phyloP scores from a whole-genome alignment of 805 yeast species.

The Zygosaccharomyces pseudorouxii region DNA sequence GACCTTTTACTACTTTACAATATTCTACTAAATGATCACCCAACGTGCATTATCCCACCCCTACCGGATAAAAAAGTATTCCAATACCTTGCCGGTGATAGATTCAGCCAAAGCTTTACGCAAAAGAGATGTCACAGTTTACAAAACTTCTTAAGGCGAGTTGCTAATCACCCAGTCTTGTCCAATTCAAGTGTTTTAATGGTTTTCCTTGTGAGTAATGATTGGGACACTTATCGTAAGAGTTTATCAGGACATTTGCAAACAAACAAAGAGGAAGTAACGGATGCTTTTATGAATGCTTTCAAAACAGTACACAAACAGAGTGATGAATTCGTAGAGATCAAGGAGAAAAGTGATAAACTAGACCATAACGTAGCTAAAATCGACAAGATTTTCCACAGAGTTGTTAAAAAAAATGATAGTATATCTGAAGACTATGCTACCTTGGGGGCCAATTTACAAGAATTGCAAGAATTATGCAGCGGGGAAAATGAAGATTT shows the following conservation, averaged over 20 bases:
- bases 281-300: slow-evolving; percentile 92
- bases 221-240: slow-evolving; percentile 34
- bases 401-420: slow-evolving; percentile 65
- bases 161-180: slow-evolving; percentile 69
- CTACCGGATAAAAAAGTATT: slow-evolving; percentile 87
- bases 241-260: slow-evolving; percentile 25
- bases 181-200: slow-evolving; percentile 58
- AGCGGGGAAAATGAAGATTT: slow-evolving; percentile 33
- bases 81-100: slow-evolving; percentile 89
- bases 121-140: slow-evolving; percentile 75
- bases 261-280: slow-evolving; percentile 56
- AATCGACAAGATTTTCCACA: slow-evolving; percentile 72
- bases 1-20: slow-evolving; percentile 79
- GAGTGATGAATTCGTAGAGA: slow-evolving; percentile 74
- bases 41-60: slow-evolving; percentile 86
- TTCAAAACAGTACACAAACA: slow-evolving; percentile 68
- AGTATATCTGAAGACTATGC: slow-evolving; percentile 70
- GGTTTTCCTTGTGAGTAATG: slow-evolving; percentile 30
- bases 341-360: slow-evolving; percentile 75
- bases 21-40: slow-evolving; percentile 69
- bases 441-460: slow-evolving; percentile 64
- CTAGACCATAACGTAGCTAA: slow-evolving; percentile 76
- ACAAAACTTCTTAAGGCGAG: slow-evolving; percentile 66
- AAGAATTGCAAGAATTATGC: slow-evolving; percentile 59
- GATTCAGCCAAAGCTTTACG: slow-evolving; percentile 83